Conservation (phyloP, 345 rosid species). For the Salix suchowensis region DNA sequence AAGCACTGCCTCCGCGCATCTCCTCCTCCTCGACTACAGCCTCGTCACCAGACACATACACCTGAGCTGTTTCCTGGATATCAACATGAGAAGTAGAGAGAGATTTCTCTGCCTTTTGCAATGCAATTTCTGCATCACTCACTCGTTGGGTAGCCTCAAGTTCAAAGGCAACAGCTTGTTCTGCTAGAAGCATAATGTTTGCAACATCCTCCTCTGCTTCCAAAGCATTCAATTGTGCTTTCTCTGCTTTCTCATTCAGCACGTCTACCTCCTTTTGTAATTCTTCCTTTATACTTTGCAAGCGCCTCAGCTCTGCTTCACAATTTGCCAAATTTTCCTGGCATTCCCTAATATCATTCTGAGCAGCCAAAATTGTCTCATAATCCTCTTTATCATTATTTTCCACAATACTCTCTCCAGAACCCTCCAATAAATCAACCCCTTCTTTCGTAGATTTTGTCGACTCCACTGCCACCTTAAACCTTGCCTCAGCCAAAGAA, state of each 20-base stretch:
- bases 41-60: conserved; percentile 42
- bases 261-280: conserved; percentile 69
- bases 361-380: conserved; percentile 44
- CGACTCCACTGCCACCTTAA: conserved; percentile 59
- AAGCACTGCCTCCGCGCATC: conserved; percentile 22
- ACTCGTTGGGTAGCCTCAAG: conserved; percentile 67
- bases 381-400: conserved; percentile 28
- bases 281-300: conserved; percentile 62
- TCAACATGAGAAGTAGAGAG: conserved; percentile 44
- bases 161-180: conserved; percentile 93
- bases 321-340: conserved; percentile 44
- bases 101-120: conserved; percentile 63
- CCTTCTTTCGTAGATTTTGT: conserved; percentile 35
- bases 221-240: conserved; percentile 60
- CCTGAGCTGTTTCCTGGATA: conserved; percentile 42
- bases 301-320: conserved; percentile 49
- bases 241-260: conserved; percentile 66
- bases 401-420: conserved; percentile 30
- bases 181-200: conserved; percentile 89
- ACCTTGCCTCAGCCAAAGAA: conserved; percentile 83
- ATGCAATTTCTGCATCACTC: conserved; percentile 77
- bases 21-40: conserved; percentile 37
- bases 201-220: conserved; percentile 91
- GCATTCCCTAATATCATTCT: conserved; percentile 59
- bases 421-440: conserved; percentile 27